These are phyloP conservation scores for Hanseniaspora osmophila DNA, from an alignment of 805 yeast species.

Conservation along the genomic window DNA sequence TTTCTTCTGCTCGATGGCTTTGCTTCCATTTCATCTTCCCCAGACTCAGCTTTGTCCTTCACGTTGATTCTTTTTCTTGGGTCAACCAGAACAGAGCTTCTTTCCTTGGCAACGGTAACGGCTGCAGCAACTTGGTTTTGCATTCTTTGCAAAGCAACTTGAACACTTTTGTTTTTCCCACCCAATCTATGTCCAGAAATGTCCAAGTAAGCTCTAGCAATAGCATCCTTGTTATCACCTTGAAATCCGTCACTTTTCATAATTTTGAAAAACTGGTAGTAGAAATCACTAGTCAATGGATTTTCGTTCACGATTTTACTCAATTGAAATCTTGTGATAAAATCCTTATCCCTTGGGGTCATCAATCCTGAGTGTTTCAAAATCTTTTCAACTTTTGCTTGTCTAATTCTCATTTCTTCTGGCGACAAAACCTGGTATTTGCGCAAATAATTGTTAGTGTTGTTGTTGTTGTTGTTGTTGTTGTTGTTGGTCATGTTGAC, in stretches of 20 bases:
- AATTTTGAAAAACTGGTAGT: conserved; percentile 80
- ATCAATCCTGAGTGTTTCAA: conserved; percentile 80
- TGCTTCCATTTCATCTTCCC: conserved; percentile 21
- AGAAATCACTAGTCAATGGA: conserved; percentile 93
- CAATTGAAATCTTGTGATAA: conserved; percentile 83
- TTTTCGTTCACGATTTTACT: conserved; percentile 94
- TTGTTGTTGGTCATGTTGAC: conserved; percentile 1
- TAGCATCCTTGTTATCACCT: conserved; percentile 48
- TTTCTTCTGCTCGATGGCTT: conserved; percentile 21
- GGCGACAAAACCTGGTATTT: conserved; percentile 35
- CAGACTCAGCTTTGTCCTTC: no score
- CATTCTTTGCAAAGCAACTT: conserved; percentile 89
- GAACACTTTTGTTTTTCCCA: conserved; percentile 72
- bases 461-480: conserved; percentile 6
- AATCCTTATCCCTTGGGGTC: conserved; percentile 95
- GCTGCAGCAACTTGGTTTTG: conserved; percentile 96
- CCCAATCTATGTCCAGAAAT: conserved; percentile 85
- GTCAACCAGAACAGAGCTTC: conserved; percentile 66
- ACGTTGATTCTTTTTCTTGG: conserved; percentile 78
- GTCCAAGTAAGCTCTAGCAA: conserved; percentile 83
- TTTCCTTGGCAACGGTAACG: conserved; percentile 84
- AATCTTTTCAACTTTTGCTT: conserved; percentile 60
- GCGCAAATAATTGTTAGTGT: conserved; percentile 14
- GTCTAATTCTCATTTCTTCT: conserved; percentile 63
- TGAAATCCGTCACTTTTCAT: conserved; percentile 34